Conservation (phyloP, 345 rosid species). For the Psidium friedrichsthalianum region DNA sequence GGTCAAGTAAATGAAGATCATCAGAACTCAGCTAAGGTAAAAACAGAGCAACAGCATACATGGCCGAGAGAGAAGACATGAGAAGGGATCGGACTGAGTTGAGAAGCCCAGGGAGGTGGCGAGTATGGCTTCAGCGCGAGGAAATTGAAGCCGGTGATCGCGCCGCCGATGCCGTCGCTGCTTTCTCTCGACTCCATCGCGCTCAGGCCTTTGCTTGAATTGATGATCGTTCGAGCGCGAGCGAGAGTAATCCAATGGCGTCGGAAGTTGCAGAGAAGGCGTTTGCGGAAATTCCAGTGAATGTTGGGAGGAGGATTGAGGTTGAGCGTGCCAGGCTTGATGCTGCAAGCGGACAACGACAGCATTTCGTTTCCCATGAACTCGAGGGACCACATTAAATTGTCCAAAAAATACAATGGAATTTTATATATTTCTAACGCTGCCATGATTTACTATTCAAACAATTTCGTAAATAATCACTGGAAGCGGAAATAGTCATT, state of each 20-base stretch:
- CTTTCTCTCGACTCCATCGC: not conserved
- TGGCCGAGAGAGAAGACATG: constrained; percentile 60
- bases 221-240: not conserved
- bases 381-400: not conserved
- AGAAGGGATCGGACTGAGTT: constrained; percentile 49
- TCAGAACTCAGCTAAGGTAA: not conserved
- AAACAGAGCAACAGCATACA: constrained; percentile 15
- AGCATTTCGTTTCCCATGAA: not conserved
- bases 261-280: not conserved
- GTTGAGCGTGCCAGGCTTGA: not conserved
- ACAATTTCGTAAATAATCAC: not conserved
- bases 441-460: not conserved
- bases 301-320: not conserved
- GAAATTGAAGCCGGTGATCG: constrained; percentile 22
- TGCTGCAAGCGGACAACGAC: not conserved
- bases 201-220: not conserved
- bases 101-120: constrained; percentile 72
- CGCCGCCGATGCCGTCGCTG: not conserved
- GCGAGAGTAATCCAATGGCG: not conserved
- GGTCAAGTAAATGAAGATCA: not conserved
- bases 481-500: not conserved
- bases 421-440: not conserved
- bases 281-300: not conserved
- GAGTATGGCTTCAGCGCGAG: constrained; percentile 40
- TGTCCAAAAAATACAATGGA: not conserved